phyloP scores from a whole-genome alignment of 768 basidiomycete species.

The Baorangia bicolor region DNA sequence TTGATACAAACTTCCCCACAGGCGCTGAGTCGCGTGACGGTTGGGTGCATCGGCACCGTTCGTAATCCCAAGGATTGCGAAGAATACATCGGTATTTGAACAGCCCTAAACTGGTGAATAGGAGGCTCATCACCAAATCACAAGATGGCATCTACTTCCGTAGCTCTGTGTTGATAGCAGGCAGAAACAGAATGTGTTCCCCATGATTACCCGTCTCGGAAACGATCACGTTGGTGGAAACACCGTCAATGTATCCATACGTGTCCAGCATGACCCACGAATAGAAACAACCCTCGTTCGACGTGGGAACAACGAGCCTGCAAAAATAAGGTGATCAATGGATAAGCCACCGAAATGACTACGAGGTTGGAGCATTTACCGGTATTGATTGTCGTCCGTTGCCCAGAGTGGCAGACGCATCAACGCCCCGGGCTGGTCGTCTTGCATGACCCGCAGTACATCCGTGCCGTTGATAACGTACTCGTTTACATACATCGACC shows the following conservation, averaged over 20 bases:
- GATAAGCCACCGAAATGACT: not conserved
- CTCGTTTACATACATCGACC: conserved; percentile 30
- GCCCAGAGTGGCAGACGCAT: conserved; percentile 32
- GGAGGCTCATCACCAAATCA: not conserved
- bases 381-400: conserved; percentile 41
- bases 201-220: not conserved
- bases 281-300: conserved; percentile 20
- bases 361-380: conserved; percentile 16
- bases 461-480: conserved; percentile 36
- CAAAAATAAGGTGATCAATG: not conserved
- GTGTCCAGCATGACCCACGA: conserved; percentile 22
- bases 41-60: not conserved
- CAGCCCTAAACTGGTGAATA: not conserved
- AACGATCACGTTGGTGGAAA: conserved; percentile 21
- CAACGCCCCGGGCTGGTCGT: not conserved
- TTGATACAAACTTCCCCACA: not conserved
- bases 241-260: conserved; percentile 26
- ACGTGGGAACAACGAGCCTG: conserved; percentile 17
- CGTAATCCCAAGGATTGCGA: not conserved
- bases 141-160: not conserved
- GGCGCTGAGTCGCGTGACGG: too few species aligned
- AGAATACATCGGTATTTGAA: not conserved
- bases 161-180: conserved; percentile 11
- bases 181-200: conserved; percentile 11
- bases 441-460: conserved; percentile 35